phyloP scores from a whole-genome alignment of 192 early-diverging fungal species.

The Coemansia reversa region DNA sequence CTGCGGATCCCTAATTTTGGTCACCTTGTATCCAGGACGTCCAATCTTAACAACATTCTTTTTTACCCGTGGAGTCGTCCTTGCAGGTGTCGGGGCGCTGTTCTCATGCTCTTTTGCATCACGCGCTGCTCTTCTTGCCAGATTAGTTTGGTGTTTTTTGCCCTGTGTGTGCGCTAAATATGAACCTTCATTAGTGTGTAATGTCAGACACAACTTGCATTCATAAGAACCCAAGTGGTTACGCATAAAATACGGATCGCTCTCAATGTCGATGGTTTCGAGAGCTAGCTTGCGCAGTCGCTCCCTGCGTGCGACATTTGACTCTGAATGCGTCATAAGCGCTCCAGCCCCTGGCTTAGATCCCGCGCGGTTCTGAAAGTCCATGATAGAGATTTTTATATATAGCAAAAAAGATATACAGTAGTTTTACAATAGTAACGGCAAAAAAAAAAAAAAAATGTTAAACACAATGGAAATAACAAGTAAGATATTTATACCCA shows the following conservation, averaged over 20 bases:
- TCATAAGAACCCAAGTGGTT: slow-evolving; percentile 81
- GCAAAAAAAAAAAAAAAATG: background rate
- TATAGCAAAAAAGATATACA: too few relatives aligned
- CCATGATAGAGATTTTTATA: slow-evolving; percentile 44
- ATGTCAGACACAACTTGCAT: slow-evolving; percentile 80
- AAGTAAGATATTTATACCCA: background rate
- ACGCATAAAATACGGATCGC: slow-evolving; percentile 98
- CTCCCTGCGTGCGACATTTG: slow-evolving; percentile 90
- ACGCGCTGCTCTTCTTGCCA: slow-evolving; percentile 82
- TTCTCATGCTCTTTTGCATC: slow-evolving; percentile 72
- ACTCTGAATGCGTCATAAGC: slow-evolving; percentile 77
- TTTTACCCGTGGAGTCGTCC: slow-evolving; percentile 48
- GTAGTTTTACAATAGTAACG: background rate
- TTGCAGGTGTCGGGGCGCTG: slow-evolving; percentile 10
- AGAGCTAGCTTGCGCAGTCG: slow-evolving; percentile 91
- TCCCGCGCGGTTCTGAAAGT: slow-evolving; percentile 87
- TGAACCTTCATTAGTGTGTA: slow-evolving; percentile 90
- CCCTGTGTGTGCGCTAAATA: slow-evolving; percentile 98
- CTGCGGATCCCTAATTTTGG: slow-evolving; percentile 85
- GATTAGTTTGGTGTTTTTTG: slow-evolving; percentile 96
- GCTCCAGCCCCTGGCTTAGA: slow-evolving; percentile 88
- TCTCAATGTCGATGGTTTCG: slow-evolving; percentile 93
- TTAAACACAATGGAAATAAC: background rate
- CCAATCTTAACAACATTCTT: slow-evolving; percentile 92
- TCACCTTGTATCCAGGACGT: slow-evolving; percentile 91